phyloP scores from a whole-genome alignment of 371 early-diverging fungal genomes.

The Syncephalastrum monosporum region DNA sequence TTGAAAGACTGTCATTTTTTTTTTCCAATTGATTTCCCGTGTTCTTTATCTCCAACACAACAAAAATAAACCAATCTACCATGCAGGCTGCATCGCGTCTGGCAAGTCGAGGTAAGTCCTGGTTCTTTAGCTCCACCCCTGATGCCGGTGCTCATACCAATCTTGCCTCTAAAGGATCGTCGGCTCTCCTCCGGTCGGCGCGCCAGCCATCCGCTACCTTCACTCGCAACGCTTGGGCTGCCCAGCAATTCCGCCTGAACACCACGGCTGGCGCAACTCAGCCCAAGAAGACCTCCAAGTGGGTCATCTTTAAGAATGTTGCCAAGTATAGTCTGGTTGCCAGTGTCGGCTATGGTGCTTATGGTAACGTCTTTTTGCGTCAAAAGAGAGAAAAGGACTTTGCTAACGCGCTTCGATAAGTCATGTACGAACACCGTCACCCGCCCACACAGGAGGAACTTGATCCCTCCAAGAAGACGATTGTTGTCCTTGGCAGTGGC shows the following conservation, averaged over 20 bases:
- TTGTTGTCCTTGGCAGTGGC: slow-evolving; percentile 83
- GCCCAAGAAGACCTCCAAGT: slow-evolving; percentile 21
- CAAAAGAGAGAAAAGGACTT: background rate
- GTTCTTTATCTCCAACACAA: too few species aligned
- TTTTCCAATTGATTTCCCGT: too few species aligned
- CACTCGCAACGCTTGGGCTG: too few species aligned
- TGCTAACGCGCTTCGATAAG: slow-evolving; percentile 16
- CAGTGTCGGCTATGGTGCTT: slow-evolving; percentile 31
- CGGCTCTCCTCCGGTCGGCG: too few species aligned
- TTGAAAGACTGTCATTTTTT: too few species aligned
- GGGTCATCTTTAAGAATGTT: slow-evolving; percentile 31
- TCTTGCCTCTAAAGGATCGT: too few species aligned
- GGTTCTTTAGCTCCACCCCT: too few species aligned
- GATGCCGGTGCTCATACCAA: too few species aligned
- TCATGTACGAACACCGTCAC: slow-evolving; percentile 57
- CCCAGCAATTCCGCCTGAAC: slow-evolving; percentile 11
- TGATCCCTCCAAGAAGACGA: slow-evolving; percentile 77
- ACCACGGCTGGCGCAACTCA: slow-evolving; percentile 5
- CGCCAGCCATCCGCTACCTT: too few species aligned
- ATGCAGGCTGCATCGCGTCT: too few species aligned
- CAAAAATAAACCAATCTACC: too few species aligned
- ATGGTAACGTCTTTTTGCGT: slow-evolving; percentile 29
- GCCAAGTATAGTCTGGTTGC: slow-evolving; percentile 42
- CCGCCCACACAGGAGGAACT: slow-evolving; percentile 67
- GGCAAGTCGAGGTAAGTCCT: too few species aligned